Conservation (phyloP, 257 asterid species). For the Parsonsia alboflavescens region DNA sequence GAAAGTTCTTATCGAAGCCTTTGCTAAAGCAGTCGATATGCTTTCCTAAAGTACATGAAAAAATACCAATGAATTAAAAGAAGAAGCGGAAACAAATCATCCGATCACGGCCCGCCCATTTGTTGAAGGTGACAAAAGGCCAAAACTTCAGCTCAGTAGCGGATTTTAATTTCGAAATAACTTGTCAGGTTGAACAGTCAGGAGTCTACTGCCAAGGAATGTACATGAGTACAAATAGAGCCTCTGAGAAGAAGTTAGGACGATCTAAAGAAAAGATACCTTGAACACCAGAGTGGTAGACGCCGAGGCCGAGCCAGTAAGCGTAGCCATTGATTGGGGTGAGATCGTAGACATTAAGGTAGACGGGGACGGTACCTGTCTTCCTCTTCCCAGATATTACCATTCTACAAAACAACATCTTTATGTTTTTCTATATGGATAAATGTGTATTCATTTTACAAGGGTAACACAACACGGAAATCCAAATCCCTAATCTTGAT, state of each 20-base stretch:
- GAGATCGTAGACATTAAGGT: conserved; percentile 70
- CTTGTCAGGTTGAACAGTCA: background rate
- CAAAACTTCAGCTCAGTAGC: background rate
- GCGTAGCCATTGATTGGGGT: conserved; percentile 70
- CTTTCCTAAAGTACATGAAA: background rate
- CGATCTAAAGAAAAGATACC: background rate
- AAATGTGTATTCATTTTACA: background rate
- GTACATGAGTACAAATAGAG: background rate
- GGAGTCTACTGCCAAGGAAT: too few relatives aligned
- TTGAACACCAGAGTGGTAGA: conserved; percentile 59
- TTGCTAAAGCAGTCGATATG: background rate
- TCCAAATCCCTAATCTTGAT: background rate
- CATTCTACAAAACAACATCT: conserved; percentile 45
- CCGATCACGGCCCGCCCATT: background rate
- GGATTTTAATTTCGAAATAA: background rate
- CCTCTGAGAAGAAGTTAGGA: background rate
- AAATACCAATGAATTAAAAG: too few relatives aligned
- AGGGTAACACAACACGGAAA: background rate
- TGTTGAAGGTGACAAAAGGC: background rate
- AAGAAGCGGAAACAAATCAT: background rate
- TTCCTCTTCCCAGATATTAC: conserved; percentile 30
- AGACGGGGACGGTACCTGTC: conserved; percentile 55
- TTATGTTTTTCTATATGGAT: background rate
- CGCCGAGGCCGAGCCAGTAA: conserved; percentile 86
- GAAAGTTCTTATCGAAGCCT: too few relatives aligned